Conservation (phyloP, 2,329 filamentous ascomycete species). For the Penicillium sp. region DNA sequence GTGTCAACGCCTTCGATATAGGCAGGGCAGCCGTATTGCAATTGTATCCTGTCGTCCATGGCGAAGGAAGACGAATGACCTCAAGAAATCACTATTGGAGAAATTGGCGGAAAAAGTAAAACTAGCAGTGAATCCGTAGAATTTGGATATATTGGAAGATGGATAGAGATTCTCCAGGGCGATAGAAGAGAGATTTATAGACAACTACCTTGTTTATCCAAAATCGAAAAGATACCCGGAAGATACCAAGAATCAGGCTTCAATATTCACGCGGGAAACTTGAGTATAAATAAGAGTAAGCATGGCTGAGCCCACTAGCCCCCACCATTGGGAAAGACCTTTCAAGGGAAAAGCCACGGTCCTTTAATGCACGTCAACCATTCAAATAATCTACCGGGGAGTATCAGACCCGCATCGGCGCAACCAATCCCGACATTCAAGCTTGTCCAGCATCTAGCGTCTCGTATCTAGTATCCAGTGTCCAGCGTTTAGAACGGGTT, state of each 20-base stretch:
- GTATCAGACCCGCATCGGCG: conserved; percentile 5
- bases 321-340: conserved; percentile 5
- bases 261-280: not conserved
- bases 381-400: not conserved
- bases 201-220: not conserved
- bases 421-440: conserved; percentile 7
- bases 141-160: not conserved
- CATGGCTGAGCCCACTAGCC: conserved; percentile 5
- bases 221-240: not conserved
- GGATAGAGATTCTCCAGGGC: not conserved
- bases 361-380: not conserved
- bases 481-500: not conserved
- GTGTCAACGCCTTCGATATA: conserved; percentile 25
- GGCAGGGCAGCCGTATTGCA: conserved; percentile 26
- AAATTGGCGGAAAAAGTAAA: not conserved
- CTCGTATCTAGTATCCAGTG: not conserved
- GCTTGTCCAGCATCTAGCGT: not conserved
- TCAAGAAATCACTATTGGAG: not conserved
- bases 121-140: not conserved
- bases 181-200: not conserved
- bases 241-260: not conserved
- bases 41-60: conserved; percentile 12
- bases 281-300: conserved; percentile 3
- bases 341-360: conserved; percentile 3
- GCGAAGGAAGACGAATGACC: not conserved